These are phyloP conservation scores for Dendrothele bispora DNA, from an alignment of 768 basidiomycete genomes.

Conservation along the genomic window DNA sequence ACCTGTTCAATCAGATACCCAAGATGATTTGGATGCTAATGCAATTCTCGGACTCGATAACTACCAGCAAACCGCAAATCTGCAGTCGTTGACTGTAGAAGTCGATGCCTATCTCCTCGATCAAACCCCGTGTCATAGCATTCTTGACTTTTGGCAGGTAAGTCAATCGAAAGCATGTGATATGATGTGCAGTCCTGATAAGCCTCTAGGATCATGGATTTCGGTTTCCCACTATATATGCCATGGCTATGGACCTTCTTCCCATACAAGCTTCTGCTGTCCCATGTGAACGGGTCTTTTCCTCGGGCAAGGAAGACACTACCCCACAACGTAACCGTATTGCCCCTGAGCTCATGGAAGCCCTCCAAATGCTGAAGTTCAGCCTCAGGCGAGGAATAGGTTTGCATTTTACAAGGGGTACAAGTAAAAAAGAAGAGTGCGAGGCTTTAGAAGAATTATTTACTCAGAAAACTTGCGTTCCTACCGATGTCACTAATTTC, in stretches of 20 bases:
- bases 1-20: too few species aligned
- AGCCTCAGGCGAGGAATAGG: conserved; percentile 1
- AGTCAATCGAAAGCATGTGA: too few species aligned
- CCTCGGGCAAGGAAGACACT: conserved; percentile 3
- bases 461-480: too few species aligned
- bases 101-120: background rate
- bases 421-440: background rate
- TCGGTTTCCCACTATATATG: background rate
- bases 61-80: too few species aligned
- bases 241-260: too few species aligned
- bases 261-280: conserved; percentile 14
- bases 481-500: too few species aligned
- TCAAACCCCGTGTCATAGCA: background rate
- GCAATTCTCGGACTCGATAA: too few species aligned
- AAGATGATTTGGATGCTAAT: too few species aligned
- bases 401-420: conserved; percentile 6
- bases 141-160: background rate
- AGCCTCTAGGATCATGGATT: background rate
- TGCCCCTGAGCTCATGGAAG: conserved; percentile 5
- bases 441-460: background rate
- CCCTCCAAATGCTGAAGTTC: conserved; percentile 13
- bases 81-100: background rate
- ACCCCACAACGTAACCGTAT: conserved; percentile 7
- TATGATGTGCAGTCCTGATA: too few species aligned
- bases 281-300: conserved; percentile 10